phyloP scores from a whole-genome alignment of 306 rosid species.

The Quillaja saponaria region DNA sequence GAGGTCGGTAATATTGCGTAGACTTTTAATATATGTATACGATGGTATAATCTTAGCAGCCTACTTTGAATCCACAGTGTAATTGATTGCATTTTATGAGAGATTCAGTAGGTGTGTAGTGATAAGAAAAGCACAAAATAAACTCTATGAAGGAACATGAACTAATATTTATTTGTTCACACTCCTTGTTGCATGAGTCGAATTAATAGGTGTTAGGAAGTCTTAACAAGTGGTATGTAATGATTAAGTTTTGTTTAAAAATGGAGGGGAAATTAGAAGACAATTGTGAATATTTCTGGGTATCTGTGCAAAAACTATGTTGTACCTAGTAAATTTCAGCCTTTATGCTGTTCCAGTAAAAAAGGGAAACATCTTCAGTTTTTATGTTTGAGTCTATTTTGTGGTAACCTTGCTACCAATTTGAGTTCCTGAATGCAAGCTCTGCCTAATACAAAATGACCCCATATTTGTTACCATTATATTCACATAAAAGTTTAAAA shows the following conservation, averaged over 20 bases:
- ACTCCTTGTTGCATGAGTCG: not conserved
- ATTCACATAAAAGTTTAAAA: not conserved
- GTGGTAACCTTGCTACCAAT: not conserved
- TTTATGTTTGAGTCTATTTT: too few relatives aligned
- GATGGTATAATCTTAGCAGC: constrained; percentile 1
- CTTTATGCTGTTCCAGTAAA: too few relatives aligned
- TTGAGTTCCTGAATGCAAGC: not conserved
- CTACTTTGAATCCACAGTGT: not conserved
- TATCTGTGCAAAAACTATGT: not conserved
- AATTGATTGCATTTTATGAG: not conserved
- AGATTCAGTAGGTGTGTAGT: not conserved
- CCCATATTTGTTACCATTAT: constrained; percentile 8
- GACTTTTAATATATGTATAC: not conserved
- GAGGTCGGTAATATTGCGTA: constrained; percentile 59
- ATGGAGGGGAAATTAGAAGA: not conserved
- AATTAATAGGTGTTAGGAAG: not conserved
- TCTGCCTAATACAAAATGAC: too few relatives aligned
- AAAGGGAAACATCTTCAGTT: too few relatives aligned
- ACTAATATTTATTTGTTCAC: not conserved
- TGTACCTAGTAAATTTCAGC: not conserved
- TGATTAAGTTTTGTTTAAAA: not conserved
- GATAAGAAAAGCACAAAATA: constrained; percentile 2
- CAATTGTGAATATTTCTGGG: not conserved
- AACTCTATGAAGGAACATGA: not conserved
- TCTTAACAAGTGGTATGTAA: not conserved